phyloP scores from a whole-genome alignment of 257 asterid species.

The Ajuga chamaepitys region DNA sequence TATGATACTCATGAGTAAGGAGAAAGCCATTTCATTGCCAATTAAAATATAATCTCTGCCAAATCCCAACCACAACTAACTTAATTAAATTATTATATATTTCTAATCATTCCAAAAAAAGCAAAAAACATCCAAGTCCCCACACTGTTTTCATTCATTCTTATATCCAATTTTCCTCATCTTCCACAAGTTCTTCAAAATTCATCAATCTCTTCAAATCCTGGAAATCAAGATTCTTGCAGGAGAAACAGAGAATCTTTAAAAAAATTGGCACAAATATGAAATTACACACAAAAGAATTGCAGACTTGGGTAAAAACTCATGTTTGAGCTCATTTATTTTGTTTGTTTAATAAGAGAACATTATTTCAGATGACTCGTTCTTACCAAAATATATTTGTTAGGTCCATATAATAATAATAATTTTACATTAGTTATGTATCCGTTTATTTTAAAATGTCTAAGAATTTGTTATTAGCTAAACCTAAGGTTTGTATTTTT shows the following conservation, averaged over 20 bases:
- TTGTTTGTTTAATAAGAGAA: too few species aligned
- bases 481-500: too few species aligned
- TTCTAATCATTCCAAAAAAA: slow-evolving; percentile 10
- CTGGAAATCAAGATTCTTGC: neutral
- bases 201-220: neutral
- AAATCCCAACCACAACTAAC: slow-evolving; percentile 24
- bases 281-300: too few species aligned
- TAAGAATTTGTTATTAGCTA: too few species aligned
- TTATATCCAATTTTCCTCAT: neutral
- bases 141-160: neutral
- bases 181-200: neutral
- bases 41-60: neutral
- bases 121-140: neutral
- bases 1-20: slow-evolving; percentile 20
- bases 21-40: slow-evolving; percentile 14
- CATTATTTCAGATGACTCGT: too few species aligned
- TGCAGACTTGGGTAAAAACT: too few species aligned
- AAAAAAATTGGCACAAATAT: too few species aligned
- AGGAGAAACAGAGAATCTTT: neutral
- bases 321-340: too few species aligned
- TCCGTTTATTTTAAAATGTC: too few species aligned
- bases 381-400: too few species aligned
- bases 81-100: slow-evolving; percentile 18
- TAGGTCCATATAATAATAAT: too few species aligned
- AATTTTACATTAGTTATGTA: too few species aligned